These are phyloP conservation scores for Plasmodium falciparum DNA, from an alignment of 169 alveolate species.

Conservation along the genomic window DNA sequence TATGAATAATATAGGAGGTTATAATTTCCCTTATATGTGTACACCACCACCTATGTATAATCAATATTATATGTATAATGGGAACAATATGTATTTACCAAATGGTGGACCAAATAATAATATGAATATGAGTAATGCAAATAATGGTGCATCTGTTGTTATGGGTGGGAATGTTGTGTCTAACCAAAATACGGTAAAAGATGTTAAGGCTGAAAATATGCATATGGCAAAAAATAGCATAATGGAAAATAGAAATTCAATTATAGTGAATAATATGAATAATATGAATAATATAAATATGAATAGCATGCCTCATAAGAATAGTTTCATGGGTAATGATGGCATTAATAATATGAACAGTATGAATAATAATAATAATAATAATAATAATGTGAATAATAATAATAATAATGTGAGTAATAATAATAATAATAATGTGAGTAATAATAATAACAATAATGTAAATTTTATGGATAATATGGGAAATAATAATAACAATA, in stretches of 20 bases:
- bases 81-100: constrained; percentile 36
- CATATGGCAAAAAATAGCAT: not conserved
- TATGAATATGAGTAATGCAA: constrained; percentile 7
- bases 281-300: not conserved
- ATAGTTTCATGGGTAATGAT: not conserved
- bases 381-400: not conserved
- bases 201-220: constrained; percentile 1
- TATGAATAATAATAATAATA: too few species aligned
- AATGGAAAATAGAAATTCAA: not conserved
- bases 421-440: not conserved
- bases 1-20: not conserved
- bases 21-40: constrained; percentile 48
- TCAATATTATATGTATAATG: constrained; percentile 70
- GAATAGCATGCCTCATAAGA: not conserved
- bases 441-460: not conserved
- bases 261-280: not conserved
- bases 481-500: not conserved
- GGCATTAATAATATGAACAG: not conserved
- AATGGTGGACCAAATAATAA: not conserved
- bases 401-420: not conserved
- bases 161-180: not conserved
- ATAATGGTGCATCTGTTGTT: not conserved
- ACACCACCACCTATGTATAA: constrained; percentile 49
- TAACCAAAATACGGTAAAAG: not conserved
- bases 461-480: not conserved